Base-by-base conservation (phyloP, 768 basidiomycete species). In the Suillus cothurnatus region DNA sequence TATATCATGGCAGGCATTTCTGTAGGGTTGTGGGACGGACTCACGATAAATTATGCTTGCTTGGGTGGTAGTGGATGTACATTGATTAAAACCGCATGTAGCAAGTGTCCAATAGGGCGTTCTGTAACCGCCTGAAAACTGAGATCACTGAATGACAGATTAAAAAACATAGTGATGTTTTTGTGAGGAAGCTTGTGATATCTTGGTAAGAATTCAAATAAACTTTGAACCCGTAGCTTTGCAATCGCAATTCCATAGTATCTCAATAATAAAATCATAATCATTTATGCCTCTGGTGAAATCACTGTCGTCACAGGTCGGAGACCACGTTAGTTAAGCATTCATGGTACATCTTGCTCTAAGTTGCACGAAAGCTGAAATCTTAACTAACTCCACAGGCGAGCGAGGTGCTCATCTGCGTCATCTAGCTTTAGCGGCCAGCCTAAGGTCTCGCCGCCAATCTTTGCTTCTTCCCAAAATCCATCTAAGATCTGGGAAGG, bases 151-250 rank as follows among this genome's bases (percentile, higher is more conserved):
- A 5, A 23, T 36, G 28, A 0, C 1, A 0, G 23, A 63, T 59
- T 69, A 67, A 32, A 23, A 32, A n/a, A 45, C 11, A 34, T 26
- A 28, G 11, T 11, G 31, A 41, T 31, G 19, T 28, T 4, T 34
- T 21, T 28, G 58, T 11, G 31, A 50, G 7, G 50, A 45, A 43
- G 14, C 94, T 73, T 74, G 97, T 96, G 49, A 86, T 85, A 72
- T 99, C 97, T 76, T 99, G 97, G 76, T 99, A 97, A 6, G 97
- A 95, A 71, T 98, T 95, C 81, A 99, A 88, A 77, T 88, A 97
- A 15, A 95, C 89, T 73, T 86, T 86, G 79, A 98, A 97, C 21
- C 95, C 97, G 70, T 93, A 90, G 92, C 88, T 73, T 95, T 95
- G n/a, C n/a, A n/a, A n/a, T n/a, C n/a, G 79, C 94, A 95, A 76